Evolutionary conservation across 2,329 filamentous ascomycete species (phyloP).

Genomic region (Colletotrichum sp.): DNA sequence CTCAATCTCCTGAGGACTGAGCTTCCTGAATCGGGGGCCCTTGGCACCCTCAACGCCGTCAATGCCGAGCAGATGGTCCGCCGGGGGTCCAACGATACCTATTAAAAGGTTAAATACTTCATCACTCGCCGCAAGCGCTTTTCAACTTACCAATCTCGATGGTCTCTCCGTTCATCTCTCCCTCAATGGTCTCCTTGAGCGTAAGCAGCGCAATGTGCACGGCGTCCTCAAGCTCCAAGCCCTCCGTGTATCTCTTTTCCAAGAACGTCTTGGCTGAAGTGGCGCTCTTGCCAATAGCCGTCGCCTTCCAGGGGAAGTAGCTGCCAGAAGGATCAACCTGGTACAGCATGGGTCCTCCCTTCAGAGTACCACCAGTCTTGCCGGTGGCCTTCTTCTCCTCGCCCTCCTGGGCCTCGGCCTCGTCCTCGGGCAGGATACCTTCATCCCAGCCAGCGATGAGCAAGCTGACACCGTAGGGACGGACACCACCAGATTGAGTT

Average conservation of each 20-base stretch:
- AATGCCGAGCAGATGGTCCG: slow-evolving; percentile 89
- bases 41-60: slow-evolving; percentile 86
- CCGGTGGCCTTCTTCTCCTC: slow-evolving; percentile 75
- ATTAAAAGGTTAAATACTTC: neutral
- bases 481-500: slow-evolving; percentile 95
- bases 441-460: slow-evolving; percentile 98
- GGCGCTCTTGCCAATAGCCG: slow-evolving; percentile 97
- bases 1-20: slow-evolving; percentile 98
- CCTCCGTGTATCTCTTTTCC: slow-evolving; percentile 98
- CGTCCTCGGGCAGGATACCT: slow-evolving; percentile 85
- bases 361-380: slow-evolving; percentile 94
- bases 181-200: slow-evolving; percentile 98
- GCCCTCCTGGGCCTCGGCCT: slow-evolving; percentile 58
- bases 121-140: neutral
- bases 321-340: slow-evolving; percentile 99
- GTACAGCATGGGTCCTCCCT: slow-evolving; percentile 96
- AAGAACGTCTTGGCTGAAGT: slow-evolving; percentile 98
- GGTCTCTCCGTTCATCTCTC: slow-evolving; percentile 98
- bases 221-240: slow-evolving; percentile 94
- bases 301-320: slow-evolving; percentile 99
- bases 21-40: slow-evolving; percentile 89
- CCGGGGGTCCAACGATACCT: slow-evolving; percentile 96
- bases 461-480: slow-evolving; percentile 95
- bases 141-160: slow-evolving; percentile 86
- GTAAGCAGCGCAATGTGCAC: slow-evolving; percentile 98